Evolutionary conservation across 345 rosid species (phyloP), one percentile per base, ranked within the genome.

Genomic region (Adansonia digitata): DNA sequence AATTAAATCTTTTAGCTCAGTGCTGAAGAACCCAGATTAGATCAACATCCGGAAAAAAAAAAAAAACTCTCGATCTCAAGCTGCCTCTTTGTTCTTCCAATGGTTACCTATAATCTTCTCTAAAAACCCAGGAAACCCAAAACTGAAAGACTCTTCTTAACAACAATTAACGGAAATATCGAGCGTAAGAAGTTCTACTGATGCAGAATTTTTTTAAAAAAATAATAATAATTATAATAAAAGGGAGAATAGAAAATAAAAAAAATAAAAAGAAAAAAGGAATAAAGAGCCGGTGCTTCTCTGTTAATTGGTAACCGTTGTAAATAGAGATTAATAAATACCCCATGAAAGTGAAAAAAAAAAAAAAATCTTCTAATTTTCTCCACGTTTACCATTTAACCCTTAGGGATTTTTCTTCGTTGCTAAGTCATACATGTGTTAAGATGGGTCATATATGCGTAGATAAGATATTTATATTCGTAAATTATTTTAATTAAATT

Each of bases 221-320:
- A 11, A 3, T 12, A 14, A 43, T 42, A 13, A 12, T 10, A 42
- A 42, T 7, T 1, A 42, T 42, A 42, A 42, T 10, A 13, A 42
- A 13, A 42, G 11, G 46, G 48, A 43, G 48, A 43, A 43, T 10
- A 43, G 2, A 8, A 43, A 43, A 10, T 43, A 14, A 43, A 43
- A 43, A 8, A 43, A 43, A 12, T 43, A 79, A 76, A 69, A 24
- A 63, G 79, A 48, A 15, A 48, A 15, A 48, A 46, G 46, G 53
- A 48, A 20, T 18, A 49, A 34, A 83, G 77, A 73, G 84, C 78
- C 80, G 86, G 78, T 84, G 84, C 86, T 86, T 77, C 85, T 79
- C 88, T 84, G 86, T 84, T 76, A 85, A 79, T 81, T 82, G 87
- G 7, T 49, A 22, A 26, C 24, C n/a, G 22, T 52, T 52, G n/a